A percentile compares a stretch with the other conserved stretches of the same genome.
Evolutionary conservation across 2,329 filamentous ascomycete species (phyloP).

Genomic region (Rutstroemia sp.): DNA sequence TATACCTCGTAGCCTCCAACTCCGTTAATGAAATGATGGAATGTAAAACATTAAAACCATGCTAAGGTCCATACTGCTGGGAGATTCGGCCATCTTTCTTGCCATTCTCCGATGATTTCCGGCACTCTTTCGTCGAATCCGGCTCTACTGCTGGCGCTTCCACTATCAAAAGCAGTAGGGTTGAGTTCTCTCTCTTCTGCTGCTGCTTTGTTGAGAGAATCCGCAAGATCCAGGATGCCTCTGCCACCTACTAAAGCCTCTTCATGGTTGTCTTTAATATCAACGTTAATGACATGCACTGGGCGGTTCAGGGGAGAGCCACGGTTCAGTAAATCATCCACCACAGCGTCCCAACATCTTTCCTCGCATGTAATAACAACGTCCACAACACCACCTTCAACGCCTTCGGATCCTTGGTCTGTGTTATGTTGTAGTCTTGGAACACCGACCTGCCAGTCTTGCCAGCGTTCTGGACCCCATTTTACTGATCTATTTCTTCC

Average conservation of each 20-base stretch:
- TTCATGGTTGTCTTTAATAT: slow-evolving; percentile 97
- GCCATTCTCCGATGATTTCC: slow-evolving; percentile 86
- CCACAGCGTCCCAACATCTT: slow-evolving; percentile 93
- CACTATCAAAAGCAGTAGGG: slow-evolving; percentile 59
- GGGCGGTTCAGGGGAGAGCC: slow-evolving; percentile 83
- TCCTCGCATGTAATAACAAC: slow-evolving; percentile 97
- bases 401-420: slow-evolving; percentile 71
- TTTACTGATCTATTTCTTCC: slow-evolving; percentile 87
- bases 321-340: slow-evolving; percentile 84
- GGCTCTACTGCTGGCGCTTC: slow-evolving; percentile 56
- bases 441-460: slow-evolving; percentile 88
- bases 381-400: slow-evolving; percentile 85
- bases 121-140: slow-evolving; percentile 92
- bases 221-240: slow-evolving; percentile 86
- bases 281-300: slow-evolving; percentile 96
- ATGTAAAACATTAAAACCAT: slow-evolving; percentile 61
- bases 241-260: slow-evolving; percentile 86
- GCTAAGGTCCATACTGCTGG: slow-evolving; percentile 91
- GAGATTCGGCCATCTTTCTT: slow-evolving; percentile 86
- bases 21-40: not conserved
- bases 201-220: slow-evolving; percentile 75
- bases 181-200: slow-evolving; percentile 64
- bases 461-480: slow-evolving; percentile 93
- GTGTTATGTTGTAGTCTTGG: slow-evolving; percentile 69
- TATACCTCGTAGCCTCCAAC: slow-evolving; percentile 6